Evolutionary conservation across 2,329 filamentous ascomycete species (phyloP).

Genomic region (Aspergillus sp.): DNA sequence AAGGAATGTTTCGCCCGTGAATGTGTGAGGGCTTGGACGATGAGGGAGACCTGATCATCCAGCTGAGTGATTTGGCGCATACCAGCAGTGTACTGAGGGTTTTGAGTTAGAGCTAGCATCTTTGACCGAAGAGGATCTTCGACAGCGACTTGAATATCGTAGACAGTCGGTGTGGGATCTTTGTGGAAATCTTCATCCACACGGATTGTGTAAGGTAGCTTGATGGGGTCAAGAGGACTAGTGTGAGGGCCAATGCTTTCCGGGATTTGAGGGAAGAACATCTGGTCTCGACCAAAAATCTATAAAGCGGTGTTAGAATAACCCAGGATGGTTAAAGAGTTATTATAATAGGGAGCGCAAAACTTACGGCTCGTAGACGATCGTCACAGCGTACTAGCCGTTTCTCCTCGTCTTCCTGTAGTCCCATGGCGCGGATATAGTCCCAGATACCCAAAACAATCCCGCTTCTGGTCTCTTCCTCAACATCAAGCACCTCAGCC

Average conservation of each 20-base stretch:
- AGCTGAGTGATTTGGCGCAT: conserved; percentile 74
- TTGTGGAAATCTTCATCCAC: conserved; percentile 82
- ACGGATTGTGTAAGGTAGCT: conserved; percentile 87
- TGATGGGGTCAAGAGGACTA: conserved; percentile 74
- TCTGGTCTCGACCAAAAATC: conserved; percentile 72
- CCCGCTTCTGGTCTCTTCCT: conserved; percentile 82
- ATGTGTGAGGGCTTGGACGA: conserved; percentile 78
- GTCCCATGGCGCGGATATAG: conserved; percentile 79
- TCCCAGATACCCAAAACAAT: conserved; percentile 93
- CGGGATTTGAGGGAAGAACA: conserved; percentile 82
- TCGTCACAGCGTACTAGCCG: conserved; percentile 89
- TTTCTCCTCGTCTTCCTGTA: conserved; percentile 95
- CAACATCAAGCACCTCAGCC: conserved; percentile 79
- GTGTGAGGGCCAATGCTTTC: conserved; percentile 79
- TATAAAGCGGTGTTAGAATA: conserved; percentile 35
- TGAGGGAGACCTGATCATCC: conserved; percentile 81
- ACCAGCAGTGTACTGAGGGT: conserved; percentile 67
- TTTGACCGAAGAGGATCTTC: conserved; percentile 76
- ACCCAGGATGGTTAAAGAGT: not conserved
- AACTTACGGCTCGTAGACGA: conserved; percentile 69
- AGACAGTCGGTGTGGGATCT: conserved; percentile 74
- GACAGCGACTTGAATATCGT: conserved; percentile 82
- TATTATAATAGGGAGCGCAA: not conserved
- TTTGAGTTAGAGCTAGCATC: conserved; percentile 65
- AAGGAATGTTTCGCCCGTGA: conserved; percentile 91